Evolutionary conservation across 2,329 filamentous ascomycete species (phyloP).

Genomic region (Diaporthe batatas): DNA sequence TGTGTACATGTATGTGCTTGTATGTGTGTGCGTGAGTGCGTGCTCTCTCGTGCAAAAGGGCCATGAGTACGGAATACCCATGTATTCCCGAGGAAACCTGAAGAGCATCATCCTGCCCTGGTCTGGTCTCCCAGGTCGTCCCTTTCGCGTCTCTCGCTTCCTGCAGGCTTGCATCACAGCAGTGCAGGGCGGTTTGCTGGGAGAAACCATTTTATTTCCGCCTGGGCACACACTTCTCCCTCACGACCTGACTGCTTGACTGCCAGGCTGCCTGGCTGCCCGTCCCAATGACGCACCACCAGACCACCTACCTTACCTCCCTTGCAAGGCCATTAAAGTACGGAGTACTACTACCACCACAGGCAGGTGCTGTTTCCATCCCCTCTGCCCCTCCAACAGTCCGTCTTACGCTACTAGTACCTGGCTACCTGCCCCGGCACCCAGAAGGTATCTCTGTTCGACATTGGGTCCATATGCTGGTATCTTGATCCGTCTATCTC

Average conservation of each 20-base stretch:
- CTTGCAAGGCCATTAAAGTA: conserved; percentile 3
- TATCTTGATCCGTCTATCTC: not conserved
- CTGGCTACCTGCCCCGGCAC: not conserved
- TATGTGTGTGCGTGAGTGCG: not conserved
- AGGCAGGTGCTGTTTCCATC: not conserved
- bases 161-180: conserved; percentile 17
- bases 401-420: too few relatives aligned
- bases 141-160: not conserved
- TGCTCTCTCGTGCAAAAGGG: not conserved
- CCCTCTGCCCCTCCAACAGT: not conserved
- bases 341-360: not conserved
- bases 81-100: not conserved
- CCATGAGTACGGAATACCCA: not conserved
- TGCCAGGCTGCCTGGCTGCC: not conserved
- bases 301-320: conserved; percentile 18
- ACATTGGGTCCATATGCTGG: not conserved
- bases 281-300: conserved; percentile 16
- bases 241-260: not conserved
- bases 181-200: conserved; percentile 17
- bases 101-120: not conserved
- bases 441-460: not conserved
- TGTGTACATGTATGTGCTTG: not conserved
- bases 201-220: conserved; percentile 19
- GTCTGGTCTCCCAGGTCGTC: not conserved
- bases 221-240: conserved; percentile 18